Percentiles rank a stretch among this genome's conserved stretches.
Evolutionary conservation across 352 stramenopile species (phyloP).

Genomic region (Pythium scleroteichum): DNA sequence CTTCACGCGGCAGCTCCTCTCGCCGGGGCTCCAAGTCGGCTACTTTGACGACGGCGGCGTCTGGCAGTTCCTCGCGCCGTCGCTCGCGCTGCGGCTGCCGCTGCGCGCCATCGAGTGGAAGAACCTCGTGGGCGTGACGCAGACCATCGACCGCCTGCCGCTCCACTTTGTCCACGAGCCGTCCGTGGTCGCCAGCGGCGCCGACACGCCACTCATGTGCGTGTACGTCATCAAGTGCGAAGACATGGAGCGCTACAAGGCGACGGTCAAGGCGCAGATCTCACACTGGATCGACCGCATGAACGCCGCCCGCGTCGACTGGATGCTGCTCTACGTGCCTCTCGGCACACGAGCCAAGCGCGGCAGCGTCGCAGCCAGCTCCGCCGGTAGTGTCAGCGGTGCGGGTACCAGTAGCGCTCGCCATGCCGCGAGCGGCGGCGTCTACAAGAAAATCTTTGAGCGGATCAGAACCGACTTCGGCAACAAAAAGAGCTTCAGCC

Average conservation of each 20-base stretch:
- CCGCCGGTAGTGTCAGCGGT: neutral
- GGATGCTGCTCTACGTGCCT: conserved; percentile 84
- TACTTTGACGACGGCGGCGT: conserved; percentile 73
- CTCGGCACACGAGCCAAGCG: conserved; percentile 69
- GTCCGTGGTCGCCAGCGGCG: neutral
- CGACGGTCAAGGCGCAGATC: conserved; percentile 46
- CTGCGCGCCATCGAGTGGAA: conserved; percentile 80
- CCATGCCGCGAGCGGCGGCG: conserved; percentile 1
- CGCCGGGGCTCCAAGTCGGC: conserved; percentile 64
- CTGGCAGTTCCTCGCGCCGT: conserved; percentile 79
- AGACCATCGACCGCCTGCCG: conserved; percentile 64
- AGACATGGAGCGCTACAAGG: conserved; percentile 74
- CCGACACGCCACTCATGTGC: conserved; percentile 46
- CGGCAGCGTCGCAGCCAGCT: conserved; percentile 14
- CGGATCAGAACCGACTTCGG: conserved; percentile 63
- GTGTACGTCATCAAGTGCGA: conserved; percentile 87
- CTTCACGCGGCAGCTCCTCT: conserved; percentile 70
- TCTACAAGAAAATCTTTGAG: conserved; percentile 86
- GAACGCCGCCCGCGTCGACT: conserved; percentile 64
- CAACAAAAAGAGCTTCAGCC: conserved; percentile 40
- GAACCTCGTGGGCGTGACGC: conserved; percentile 76
- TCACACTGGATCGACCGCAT: conserved; percentile 71
- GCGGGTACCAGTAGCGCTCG: neutral
- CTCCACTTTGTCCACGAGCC: conserved; percentile 52
- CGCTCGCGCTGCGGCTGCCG: conserved; percentile 60